A percentile compares a stretch with the other conserved stretches of the same genome.
These are phyloP conservation scores for Tetraselmis chui DNA, from an alignment of 139 green algal species.

Conservation along the genomic window DNA sequence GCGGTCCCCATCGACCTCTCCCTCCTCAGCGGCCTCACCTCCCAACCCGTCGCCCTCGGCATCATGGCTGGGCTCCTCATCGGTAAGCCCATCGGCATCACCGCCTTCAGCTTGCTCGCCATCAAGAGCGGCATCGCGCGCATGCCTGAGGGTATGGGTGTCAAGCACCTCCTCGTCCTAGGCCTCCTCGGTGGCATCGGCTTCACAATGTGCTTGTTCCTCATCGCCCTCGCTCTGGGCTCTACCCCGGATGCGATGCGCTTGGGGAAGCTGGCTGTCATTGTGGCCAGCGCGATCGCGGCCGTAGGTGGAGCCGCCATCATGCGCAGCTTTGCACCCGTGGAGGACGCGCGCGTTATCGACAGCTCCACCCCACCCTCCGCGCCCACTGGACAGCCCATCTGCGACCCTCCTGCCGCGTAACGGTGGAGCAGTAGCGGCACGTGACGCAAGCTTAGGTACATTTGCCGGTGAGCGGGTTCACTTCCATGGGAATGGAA, in stretches of 20 bases:
- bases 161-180: constrained; percentile 10
- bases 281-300: background rate
- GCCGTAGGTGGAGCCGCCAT: background rate
- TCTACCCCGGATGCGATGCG: background rate
- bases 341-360: too few relatives aligned
- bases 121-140: constrained; percentile 8
- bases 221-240: constrained; percentile 2
- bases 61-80: constrained; percentile 19
- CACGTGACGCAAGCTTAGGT: too few relatives aligned
- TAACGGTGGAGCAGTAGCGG: too few relatives aligned
- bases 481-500: too few relatives aligned
- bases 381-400: too few relatives aligned
- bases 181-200: constrained; percentile 21
- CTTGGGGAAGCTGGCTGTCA: background rate
- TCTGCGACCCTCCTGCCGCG: too few relatives aligned
- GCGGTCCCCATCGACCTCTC: constrained; percentile 7
- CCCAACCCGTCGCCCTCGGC: constrained; percentile 9
- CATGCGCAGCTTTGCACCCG: background rate
- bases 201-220: constrained; percentile 27
- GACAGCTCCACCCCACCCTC: too few relatives aligned
- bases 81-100: constrained; percentile 25
- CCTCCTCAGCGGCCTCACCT: background rate
- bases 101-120: constrained; percentile 2
- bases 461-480: too few relatives aligned
- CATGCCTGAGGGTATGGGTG: constrained; percentile 11